Conservation (phyloP, 2,329 filamentous ascomycete genomes). For the Penicillium decumbens region DNA sequence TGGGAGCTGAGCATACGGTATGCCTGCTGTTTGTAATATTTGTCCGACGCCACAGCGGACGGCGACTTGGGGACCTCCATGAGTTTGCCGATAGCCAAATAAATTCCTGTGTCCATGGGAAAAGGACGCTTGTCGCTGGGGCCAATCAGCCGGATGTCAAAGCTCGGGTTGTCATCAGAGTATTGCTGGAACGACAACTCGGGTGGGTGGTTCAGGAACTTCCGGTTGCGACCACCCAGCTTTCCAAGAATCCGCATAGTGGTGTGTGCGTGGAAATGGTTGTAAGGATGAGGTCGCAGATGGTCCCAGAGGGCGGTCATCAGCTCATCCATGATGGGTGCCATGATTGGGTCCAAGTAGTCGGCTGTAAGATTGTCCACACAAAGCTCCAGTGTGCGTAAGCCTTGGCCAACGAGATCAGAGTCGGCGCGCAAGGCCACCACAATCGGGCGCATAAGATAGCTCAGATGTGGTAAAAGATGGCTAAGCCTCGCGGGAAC, state of each 20-base stretch:
- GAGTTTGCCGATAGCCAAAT: constrained; percentile 81
- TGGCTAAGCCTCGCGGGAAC: constrained; percentile 93
- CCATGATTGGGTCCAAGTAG: constrained; percentile 98
- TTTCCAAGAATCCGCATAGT: constrained; percentile 97
- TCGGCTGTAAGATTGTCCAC: constrained; percentile 98
- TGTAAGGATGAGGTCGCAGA: constrained; percentile 87
- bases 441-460: constrained; percentile 95
- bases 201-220: constrained; percentile 86
- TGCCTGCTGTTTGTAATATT: constrained; percentile 89
- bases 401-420: constrained; percentile 88
- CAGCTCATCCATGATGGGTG: constrained; percentile 94
- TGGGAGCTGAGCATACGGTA: constrained; percentile 83
- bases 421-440: constrained; percentile 86
- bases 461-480: constrained; percentile 87
- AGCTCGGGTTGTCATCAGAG: constrained; percentile 80
- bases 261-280: constrained; percentile 94
- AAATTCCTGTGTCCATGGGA: constrained; percentile 77
- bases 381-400: constrained; percentile 90
- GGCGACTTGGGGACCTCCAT: constrained; percentile 68
- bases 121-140: constrained; percentile 86
- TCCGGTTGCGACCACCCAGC: constrained; percentile 87
- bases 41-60: constrained; percentile 60
- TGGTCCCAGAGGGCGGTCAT: constrained; percentile 98
- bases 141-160: constrained; percentile 83
- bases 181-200: constrained; percentile 78